These are phyloP conservation scores for Verruconis gallopava DNA, from an alignment of 2,329 filamentous ascomycete species.

Conservation along the genomic window DNA sequence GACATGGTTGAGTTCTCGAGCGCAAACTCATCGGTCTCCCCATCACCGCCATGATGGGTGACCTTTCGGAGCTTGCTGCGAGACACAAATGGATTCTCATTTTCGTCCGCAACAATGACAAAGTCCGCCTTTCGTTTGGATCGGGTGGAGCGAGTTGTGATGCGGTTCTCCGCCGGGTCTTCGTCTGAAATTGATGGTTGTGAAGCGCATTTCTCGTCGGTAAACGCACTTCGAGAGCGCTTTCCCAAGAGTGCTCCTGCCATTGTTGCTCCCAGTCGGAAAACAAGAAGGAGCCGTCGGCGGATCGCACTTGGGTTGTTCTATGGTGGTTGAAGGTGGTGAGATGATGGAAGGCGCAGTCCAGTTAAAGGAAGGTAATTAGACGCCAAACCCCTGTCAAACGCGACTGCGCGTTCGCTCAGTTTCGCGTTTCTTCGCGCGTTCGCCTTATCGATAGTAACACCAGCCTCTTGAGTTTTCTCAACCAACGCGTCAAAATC, in stretches of 20 bases:
- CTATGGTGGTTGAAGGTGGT: too few relatives aligned
- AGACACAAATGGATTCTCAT: conserved; percentile 45
- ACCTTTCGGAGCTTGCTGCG: conserved; percentile 18
- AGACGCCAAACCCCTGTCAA: too few relatives aligned
- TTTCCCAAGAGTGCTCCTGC: conserved; percentile 5
- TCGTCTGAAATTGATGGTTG: not conserved
- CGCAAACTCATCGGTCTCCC: conserved; percentile 33
- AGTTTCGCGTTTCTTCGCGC: too few relatives aligned
- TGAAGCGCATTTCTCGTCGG: conserved; percentile 1
- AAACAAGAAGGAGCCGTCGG: too few relatives aligned
- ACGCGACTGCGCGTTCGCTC: too few relatives aligned
- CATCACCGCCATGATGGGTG: conserved; percentile 15
- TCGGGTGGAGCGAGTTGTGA: conserved; percentile 7
- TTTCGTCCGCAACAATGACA: conserved; percentile 19
- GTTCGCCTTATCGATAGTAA: too few relatives aligned
- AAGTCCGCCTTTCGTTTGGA: conserved; percentile 8
- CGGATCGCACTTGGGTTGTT: too few relatives aligned
- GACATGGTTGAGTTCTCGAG: conserved; percentile 19
- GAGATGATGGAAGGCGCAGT: too few relatives aligned
- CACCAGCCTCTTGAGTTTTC: too few relatives aligned
- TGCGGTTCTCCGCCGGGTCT: not conserved
- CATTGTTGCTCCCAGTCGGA: too few relatives aligned
- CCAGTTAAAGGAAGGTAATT: too few relatives aligned
- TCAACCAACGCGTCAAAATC: too few relatives aligned
- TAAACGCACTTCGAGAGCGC: conserved; percentile 5